Conservation (phyloP, 2,329 filamentous ascomycete species). For the Didymellaceae sp. region DNA sequence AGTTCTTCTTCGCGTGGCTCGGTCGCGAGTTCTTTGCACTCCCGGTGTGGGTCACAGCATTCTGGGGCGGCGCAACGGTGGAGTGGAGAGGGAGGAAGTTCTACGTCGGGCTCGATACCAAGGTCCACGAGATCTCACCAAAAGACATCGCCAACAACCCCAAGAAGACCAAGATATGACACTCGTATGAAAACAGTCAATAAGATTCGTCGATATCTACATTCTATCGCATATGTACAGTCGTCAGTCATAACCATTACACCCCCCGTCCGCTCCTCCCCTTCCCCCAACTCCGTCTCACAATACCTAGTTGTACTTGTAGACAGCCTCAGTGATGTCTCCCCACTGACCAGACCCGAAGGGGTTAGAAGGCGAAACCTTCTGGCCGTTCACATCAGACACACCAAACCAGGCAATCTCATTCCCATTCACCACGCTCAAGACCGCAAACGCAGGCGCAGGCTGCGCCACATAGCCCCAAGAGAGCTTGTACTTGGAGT, state of each 20-base stretch:
- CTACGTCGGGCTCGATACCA: constrained; percentile 82
- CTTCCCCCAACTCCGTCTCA: no score
- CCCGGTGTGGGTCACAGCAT: constrained; percentile 89
- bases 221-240: no score
- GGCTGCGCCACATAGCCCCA: constrained; percentile 23
- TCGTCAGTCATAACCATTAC: no score
- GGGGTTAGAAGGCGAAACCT: constrained; percentile 18
- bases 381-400: constrained; percentile 21
- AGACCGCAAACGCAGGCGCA: constrained; percentile 19
- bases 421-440: constrained; percentile 20
- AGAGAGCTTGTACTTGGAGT: constrained; percentile 17
- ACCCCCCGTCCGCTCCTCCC: no score
- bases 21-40: constrained; percentile 82
- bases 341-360: constrained; percentile 22
- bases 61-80: constrained; percentile 85
- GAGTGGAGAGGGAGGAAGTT: constrained; percentile 87
- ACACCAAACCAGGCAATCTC: constrained; percentile 26
- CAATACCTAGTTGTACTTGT: constrained; percentile 17
- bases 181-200: no score
- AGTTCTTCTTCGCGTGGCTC: constrained; percentile 85
- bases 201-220: no score
- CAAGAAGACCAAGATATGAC: no score
- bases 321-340: constrained; percentile 15
- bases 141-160: no score
- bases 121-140: constrained; percentile 73